phyloP scores from a whole-genome alignment of 805 yeast species.

The Candida oleophila region DNA sequence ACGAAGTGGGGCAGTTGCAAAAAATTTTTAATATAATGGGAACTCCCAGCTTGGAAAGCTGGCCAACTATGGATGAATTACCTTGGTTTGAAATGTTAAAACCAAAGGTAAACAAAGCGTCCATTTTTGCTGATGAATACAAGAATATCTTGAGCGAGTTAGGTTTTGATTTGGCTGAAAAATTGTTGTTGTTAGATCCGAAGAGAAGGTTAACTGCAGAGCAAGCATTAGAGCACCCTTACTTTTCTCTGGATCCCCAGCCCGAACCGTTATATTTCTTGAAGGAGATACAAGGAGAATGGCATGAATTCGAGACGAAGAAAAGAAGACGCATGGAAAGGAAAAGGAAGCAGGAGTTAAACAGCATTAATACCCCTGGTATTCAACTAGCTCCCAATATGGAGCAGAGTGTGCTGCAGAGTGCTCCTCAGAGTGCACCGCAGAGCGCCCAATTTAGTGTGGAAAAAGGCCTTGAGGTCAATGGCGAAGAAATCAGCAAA shows the following conservation, averaged over 20 bases:
- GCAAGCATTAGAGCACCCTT: constrained; percentile 67
- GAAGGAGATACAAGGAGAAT: constrained; percentile 69
- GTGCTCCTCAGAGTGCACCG: no score
- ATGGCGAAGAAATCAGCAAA: no score
- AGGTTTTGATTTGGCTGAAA: constrained; percentile 64
- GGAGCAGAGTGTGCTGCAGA: background rate
- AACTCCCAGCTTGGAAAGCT: constrained; percentile 65
- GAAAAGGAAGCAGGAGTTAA: constrained; percentile 35
- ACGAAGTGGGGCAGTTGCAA: constrained; percentile 81
- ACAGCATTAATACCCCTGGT: constrained; percentile 1
- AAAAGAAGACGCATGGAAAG: constrained; percentile 59
- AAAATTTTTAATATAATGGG: constrained; percentile 85
- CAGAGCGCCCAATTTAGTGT: background rate
- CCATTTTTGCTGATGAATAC: constrained; percentile 29
- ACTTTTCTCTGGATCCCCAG: constrained; percentile 68
- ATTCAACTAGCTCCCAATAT: background rate
- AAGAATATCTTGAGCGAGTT: constrained; percentile 45
- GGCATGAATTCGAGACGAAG: constrained; percentile 97
- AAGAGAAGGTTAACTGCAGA: constrained; percentile 60
- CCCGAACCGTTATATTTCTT: constrained; percentile 60
- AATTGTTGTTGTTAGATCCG: constrained; percentile 71
- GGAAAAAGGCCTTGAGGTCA: no score
- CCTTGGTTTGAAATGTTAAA: constrained; percentile 93
- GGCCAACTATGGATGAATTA: constrained; percentile 76
- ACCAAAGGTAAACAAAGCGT: constrained; percentile 45